Conservation (phyloP, 2,329 filamentous ascomycete genomes). For the Stemphylium lycopersici region DNA sequence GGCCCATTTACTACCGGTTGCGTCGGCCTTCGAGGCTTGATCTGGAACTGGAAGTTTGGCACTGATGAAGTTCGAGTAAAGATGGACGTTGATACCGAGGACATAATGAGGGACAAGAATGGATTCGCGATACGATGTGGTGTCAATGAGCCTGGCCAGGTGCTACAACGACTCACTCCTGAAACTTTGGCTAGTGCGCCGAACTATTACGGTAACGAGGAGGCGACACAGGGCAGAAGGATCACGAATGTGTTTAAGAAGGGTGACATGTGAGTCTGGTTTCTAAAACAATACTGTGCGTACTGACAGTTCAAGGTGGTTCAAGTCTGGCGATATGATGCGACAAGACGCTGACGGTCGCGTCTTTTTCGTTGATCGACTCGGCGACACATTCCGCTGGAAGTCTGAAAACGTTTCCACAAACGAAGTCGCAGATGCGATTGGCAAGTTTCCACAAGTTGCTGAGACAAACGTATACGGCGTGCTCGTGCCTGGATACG, state of each 20-base stretch:
- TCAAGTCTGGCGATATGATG: constrained; percentile 49
- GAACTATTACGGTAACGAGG: constrained; percentile 45
- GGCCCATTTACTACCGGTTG: constrained; percentile 43
- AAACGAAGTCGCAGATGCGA: constrained; percentile 52
- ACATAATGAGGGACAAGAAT: constrained; percentile 43
- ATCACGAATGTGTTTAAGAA: constrained; percentile 47
- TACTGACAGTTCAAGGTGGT: constrained; percentile 35
- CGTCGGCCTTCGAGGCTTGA: constrained; percentile 42
- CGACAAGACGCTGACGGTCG: constrained; percentile 43
- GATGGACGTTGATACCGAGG: constrained; percentile 49
- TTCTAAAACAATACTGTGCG: neutral
- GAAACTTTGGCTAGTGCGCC: constrained; percentile 29
- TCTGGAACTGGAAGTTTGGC: constrained; percentile 43
- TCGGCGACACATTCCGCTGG: constrained; percentile 51
- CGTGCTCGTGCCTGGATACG: constrained; percentile 52
- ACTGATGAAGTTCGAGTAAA: constrained; percentile 42
- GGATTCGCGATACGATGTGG: constrained; percentile 44
- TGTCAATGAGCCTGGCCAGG: constrained; percentile 44
- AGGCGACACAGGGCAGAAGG: constrained; percentile 38
- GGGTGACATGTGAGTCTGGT: constrained; percentile 44
- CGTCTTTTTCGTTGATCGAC: constrained; percentile 48
- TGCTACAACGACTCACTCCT: constrained; percentile 41
- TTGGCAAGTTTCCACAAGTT: constrained; percentile 50
- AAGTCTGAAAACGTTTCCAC: constrained; percentile 56
- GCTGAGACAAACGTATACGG: constrained; percentile 55